Evolutionary conservation across 768 basidiomycete species (phyloP), one percentile per base, ranked within the genome.

Genomic region (Rhizopogon vinicolor): DNA sequence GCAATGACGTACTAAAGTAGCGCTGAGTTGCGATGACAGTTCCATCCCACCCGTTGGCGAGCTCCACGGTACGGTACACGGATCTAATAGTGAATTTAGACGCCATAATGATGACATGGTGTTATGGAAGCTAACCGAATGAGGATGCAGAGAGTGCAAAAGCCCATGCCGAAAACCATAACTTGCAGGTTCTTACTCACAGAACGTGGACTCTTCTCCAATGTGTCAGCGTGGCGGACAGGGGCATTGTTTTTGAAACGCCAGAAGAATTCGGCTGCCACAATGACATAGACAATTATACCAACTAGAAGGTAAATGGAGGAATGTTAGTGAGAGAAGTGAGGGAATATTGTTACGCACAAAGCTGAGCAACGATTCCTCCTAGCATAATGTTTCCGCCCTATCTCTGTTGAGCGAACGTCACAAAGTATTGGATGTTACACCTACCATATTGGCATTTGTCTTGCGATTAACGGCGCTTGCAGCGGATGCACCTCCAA

Each of bases 341-440:
- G 67, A 67, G 48, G 68, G 58, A 31, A 63, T 42, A 19, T 13
- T 3, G 5, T 35, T 1, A 67, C 75, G 52, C 41, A 76, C 77
- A 65, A 53, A 85, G 66, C 62, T 88, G 85, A 61, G 87, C 78
- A 16, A 73, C 71, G 56, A 89, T 86, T 45, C 86, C 87, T 1
- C 70, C 81, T 12, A 85, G 73, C 83, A 86, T 85, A 62, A 85
- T 73, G 46, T 78, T 61, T 13, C 74, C 76, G 4, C 81, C 82
- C 72, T 75, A 52, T n/a, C 64, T 66, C 39, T 8, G 10, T n/a
- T 49, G 19, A n/a, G 31, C 25, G 28, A 31, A 9, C 5, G 6
- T 22, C 12, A 7, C n/a, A 35, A 18, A 40, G 14, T 13, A 53
- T 61, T 8, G 29, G 29, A 1, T 7, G 35, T 31, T n/a, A 18